phyloP scores from a whole-genome alignment of 768 basidiomycete species.

The Panaeolus papilionaceus region DNA sequence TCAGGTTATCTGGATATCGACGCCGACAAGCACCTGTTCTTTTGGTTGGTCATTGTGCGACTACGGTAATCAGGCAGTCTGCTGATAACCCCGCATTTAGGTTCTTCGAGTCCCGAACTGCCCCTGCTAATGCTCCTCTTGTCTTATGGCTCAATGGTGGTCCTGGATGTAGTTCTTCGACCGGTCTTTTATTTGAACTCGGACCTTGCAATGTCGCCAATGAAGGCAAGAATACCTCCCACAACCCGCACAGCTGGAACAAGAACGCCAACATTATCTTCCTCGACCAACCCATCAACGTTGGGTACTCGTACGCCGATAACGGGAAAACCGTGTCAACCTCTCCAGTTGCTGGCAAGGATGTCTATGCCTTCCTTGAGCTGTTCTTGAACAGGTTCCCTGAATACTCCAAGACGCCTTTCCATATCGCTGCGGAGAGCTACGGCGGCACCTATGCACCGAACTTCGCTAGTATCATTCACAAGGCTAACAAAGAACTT shows the following conservation, averaged over 20 bases:
- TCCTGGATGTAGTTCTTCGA: slow-evolving; percentile 74
- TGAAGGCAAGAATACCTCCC: slow-evolving; percentile 70
- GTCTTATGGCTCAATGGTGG: slow-evolving; percentile 93
- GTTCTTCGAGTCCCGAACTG: slow-evolving; percentile 87
- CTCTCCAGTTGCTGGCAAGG: slow-evolving; percentile 86
- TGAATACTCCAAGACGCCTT: slow-evolving; percentile 69
- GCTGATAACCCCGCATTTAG: slow-evolving; percentile 38
- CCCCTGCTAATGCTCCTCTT: slow-evolving; percentile 80
- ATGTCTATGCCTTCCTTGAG: slow-evolving; percentile 87
- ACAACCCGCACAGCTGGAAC: slow-evolving; percentile 90
- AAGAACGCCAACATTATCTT: slow-evolving; percentile 77
- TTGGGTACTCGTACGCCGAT: slow-evolving; percentile 88
- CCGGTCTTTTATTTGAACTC: slow-evolving; percentile 90
- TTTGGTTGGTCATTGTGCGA: slow-evolving; percentile 62
- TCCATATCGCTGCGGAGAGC: slow-evolving; percentile 85
- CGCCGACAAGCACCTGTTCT: slow-evolving; percentile 84
- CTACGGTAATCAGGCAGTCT: slow-evolving; percentile 2
- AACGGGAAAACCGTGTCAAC: slow-evolving; percentile 78
- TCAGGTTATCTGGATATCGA: slow-evolving; percentile 87
- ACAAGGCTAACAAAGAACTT: slow-evolving; percentile 75
- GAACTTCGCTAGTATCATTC: slow-evolving; percentile 83
- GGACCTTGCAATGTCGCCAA: slow-evolving; percentile 84
- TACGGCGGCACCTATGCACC: slow-evolving; percentile 85
- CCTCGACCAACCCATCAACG: slow-evolving; percentile 84
- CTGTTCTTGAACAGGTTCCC: slow-evolving; percentile 82